Conservation (phyloP, 805 yeast species). For the Brettanomyces bruxellensis region DNA sequence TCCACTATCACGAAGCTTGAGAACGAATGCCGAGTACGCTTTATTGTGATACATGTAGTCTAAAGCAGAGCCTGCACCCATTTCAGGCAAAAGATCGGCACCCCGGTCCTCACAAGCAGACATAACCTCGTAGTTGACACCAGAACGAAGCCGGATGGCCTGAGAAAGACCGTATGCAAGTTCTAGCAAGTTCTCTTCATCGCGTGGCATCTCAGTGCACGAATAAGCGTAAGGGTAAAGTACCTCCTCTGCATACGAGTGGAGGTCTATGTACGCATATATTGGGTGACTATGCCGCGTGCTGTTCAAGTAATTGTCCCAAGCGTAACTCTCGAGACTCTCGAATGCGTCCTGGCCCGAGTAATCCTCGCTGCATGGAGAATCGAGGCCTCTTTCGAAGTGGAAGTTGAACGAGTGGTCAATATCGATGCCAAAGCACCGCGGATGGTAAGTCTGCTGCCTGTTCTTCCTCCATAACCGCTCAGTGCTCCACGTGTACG, state of each 20-base stretch:
- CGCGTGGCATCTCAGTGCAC: slow-evolving; percentile 65
- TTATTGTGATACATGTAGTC: slow-evolving; percentile 79
- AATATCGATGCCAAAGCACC: slow-evolving; percentile 77
- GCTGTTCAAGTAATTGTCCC: slow-evolving; percentile 37
- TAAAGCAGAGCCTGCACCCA: slow-evolving; percentile 73
- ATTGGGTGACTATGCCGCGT: slow-evolving; percentile 49
- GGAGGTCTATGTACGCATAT: slow-evolving; percentile 73
- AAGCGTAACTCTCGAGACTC: slow-evolving; percentile 45
- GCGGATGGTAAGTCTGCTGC: slow-evolving; percentile 57
- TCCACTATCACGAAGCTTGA: slow-evolving; percentile 76
- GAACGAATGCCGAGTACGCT: slow-evolving; percentile 78
- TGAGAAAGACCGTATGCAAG: slow-evolving; percentile 74
- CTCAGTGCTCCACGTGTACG: slow-evolving; percentile 69
- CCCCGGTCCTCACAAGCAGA: slow-evolving; percentile 79
- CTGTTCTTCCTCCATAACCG: slow-evolving; percentile 86
- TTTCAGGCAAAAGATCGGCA: slow-evolving; percentile 60
- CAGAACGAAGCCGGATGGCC: slow-evolving; percentile 55
- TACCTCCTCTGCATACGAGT: slow-evolving; percentile 78
- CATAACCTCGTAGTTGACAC: slow-evolving; percentile 57
- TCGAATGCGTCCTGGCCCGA: slow-evolving; percentile 69
- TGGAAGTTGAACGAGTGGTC: slow-evolving; percentile 78
- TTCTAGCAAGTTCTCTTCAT: slow-evolving; percentile 72
- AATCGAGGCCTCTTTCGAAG: slow-evolving; percentile 51
- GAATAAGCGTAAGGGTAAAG: slow-evolving; percentile 78
- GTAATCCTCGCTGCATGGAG: slow-evolving; percentile 79